Percentiles rank a stretch among this genome's conserved stretches.
These are phyloP conservation scores for Vanilla planifolia DNA, from an alignment of 106 monocot species.

Conservation along the genomic window DNA sequence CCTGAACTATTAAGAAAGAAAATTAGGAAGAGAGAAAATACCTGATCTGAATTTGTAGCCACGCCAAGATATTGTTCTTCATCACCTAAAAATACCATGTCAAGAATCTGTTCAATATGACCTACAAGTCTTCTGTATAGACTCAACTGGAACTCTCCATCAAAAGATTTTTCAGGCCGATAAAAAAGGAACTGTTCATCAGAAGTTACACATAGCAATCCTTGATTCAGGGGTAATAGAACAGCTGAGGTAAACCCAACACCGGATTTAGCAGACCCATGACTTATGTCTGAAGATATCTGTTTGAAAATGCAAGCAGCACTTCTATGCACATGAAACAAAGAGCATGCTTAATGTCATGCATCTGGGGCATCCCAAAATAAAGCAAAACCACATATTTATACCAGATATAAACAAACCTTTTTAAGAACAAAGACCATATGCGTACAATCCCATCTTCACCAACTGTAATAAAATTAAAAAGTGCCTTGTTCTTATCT, in stretches of 20 bases:
- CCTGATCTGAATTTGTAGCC: constrained; percentile 93
- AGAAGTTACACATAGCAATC: constrained; percentile 74
- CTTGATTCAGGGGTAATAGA: constrained; percentile 58
- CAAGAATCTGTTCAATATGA: constrained; percentile 90
- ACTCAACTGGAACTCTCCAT: constrained; percentile 42
- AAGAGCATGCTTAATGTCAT: not conserved
- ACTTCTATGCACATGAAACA: constrained; percentile 31
- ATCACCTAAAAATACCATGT: constrained; percentile 82
- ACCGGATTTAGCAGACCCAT: constrained; percentile 44
- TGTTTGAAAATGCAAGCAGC: constrained; percentile 72
- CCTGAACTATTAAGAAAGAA: not conserved
- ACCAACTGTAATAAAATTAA: constrained; percentile 82
- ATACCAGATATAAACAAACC: not conserved
- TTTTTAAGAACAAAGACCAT: constrained; percentile 40
- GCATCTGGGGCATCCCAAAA: not conserved
- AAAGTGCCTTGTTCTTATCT: constrained; percentile 19
- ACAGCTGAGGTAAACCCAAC: constrained; percentile 65
- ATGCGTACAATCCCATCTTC: constrained; percentile 78
- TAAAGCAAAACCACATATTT: not conserved
- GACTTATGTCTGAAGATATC: constrained; percentile 59
- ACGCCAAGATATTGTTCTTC: constrained; percentile 89
- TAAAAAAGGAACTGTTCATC: constrained; percentile 96
- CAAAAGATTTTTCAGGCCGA: constrained; percentile 27
- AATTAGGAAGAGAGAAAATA: constrained; percentile 15
- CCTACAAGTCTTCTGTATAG: constrained; percentile 77